A percentile compares a stretch with the other conserved stretches of the same genome.
Evolutionary conservation across 139 green algal genomes (phyloP).

Genomic region (Helicosporidium sp.): DNA sequence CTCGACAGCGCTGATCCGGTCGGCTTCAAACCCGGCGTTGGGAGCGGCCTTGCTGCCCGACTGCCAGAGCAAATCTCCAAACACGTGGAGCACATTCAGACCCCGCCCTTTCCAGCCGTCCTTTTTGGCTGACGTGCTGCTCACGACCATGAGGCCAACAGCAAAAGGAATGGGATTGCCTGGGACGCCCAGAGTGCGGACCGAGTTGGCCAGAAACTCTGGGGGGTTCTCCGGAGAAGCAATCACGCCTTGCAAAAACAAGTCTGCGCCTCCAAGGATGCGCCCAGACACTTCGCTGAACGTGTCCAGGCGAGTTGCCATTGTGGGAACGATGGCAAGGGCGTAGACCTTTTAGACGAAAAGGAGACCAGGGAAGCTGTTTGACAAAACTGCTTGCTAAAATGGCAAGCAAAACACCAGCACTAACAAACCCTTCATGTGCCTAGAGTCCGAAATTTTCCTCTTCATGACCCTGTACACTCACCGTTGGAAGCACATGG

Average conservation of each 20-base stretch:
- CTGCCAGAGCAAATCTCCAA: conserved; percentile 14
- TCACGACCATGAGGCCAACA: conserved; percentile 16
- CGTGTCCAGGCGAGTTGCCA: conserved; percentile 11
- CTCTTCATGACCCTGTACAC: no score
- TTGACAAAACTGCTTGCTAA: not conserved
- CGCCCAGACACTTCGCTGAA: conserved; percentile 4
- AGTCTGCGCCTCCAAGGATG: conserved; percentile 13
- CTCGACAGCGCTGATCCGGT: no score
- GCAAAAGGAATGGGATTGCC: conserved; percentile 18
- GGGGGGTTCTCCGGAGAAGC: not conserved
- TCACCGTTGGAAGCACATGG: conserved; percentile 16
- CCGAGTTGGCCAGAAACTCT: conserved; percentile 9
- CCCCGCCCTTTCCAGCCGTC: conserved; percentile 15
- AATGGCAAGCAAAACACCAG: not conserved
- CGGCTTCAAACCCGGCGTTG: conserved; percentile 15
- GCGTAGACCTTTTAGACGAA: conserved; percentile 16
- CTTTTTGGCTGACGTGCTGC: conserved; percentile 4
- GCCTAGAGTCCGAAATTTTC: no score
- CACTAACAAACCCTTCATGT: no score
- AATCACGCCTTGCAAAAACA: conserved; percentile 20
- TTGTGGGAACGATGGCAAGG: conserved; percentile 3
- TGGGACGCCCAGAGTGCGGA: conserved; percentile 6
- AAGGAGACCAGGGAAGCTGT: not conserved
- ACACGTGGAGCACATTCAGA: conserved; percentile 6
- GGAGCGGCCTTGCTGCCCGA: conserved; percentile 9